Evolutionary conservation across 2,329 filamentous ascomycete genomes (phyloP).

Genomic region (Lachnellula hyalina): DNA sequence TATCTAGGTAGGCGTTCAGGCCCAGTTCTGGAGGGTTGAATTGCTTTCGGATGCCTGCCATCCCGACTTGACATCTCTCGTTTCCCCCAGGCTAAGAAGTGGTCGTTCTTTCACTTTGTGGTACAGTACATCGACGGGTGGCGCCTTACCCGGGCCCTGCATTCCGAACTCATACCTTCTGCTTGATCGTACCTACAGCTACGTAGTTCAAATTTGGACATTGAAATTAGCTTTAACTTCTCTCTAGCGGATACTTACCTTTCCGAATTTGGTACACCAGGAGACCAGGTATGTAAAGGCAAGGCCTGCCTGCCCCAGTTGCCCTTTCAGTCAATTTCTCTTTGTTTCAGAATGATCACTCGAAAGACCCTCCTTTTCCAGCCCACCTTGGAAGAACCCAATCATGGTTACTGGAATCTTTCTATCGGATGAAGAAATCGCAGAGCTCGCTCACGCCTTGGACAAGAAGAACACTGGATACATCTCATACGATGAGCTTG

Average conservation of each 20-base stretch:
- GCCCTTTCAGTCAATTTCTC: neutral
- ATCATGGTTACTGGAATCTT: neutral
- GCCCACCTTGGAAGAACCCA: neutral
- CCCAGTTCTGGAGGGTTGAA: neutral
- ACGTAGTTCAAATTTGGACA: too few relatives aligned
- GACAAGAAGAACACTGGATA: slow-evolving; percentile 47
- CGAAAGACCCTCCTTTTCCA: neutral
- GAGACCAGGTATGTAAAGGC: too few relatives aligned
- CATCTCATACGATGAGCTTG: slow-evolving; percentile 48
- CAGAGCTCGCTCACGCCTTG: slow-evolving; percentile 46
- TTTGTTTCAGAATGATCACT: slow-evolving; percentile 1
- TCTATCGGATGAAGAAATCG: slow-evolving; percentile 44
- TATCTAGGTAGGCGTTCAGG: neutral
- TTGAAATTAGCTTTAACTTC: too few relatives aligned
- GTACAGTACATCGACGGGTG: too few relatives aligned
- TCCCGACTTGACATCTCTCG: neutral
- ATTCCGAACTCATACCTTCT: too few relatives aligned
- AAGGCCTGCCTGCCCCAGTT: too few relatives aligned
- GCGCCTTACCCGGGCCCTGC: too few relatives aligned
- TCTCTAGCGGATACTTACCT: neutral
- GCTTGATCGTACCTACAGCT: too few relatives aligned
- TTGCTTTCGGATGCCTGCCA: neutral
- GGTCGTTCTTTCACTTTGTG: too few relatives aligned
- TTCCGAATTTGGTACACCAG: neutral
- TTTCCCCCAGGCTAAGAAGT: too few relatives aligned